Evolutionary conservation across 805 yeast species (phyloP).

Genomic region (Isabelozyma heimii): DNA sequence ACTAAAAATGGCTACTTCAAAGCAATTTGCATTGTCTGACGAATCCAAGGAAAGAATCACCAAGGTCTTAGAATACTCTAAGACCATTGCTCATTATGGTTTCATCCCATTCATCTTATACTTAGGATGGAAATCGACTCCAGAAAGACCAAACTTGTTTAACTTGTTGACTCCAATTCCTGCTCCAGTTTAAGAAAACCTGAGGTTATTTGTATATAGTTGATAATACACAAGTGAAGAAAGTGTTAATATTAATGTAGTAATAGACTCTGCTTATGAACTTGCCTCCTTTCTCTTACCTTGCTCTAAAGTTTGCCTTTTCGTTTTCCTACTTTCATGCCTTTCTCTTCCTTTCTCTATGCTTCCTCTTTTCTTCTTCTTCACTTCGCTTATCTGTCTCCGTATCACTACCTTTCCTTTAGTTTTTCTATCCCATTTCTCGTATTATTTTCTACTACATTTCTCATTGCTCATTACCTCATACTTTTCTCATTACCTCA

Average conservation of each 20-base stretch:
- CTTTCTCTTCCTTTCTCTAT: too few relatives aligned
- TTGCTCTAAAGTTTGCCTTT: too few relatives aligned
- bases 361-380: too few relatives aligned
- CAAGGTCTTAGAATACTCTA: slow-evolving; percentile 77
- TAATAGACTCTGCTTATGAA: too few relatives aligned
- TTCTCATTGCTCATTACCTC: background rate
- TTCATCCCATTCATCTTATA: slow-evolving; percentile 95
- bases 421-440: too few relatives aligned
- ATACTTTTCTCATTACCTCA: background rate
- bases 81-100: slow-evolving; percentile 90
- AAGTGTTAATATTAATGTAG: too few relatives aligned
- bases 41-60: slow-evolving; percentile 78
- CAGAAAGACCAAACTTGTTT: slow-evolving; percentile 81
- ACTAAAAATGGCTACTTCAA: background rate
- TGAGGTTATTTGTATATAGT: slow-evolving; percentile 4
- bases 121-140: slow-evolving; percentile 68
- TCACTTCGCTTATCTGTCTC: too few relatives aligned
- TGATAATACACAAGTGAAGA: background rate
- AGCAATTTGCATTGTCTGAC: slow-evolving; percentile 40
- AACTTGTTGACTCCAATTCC: slow-evolving; percentile 78
- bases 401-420: too few relatives aligned
- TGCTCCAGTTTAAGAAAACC: slow-evolving; percentile 46
- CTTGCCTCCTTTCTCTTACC: background rate
- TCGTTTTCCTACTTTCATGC: too few relatives aligned
- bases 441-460: background rate